A percentile compares a stretch with the other conserved stretches of the same genome.
Conservation (phyloP, 2,329 filamentous ascomycete species). For the Ophiocordyceps unilateralis region DNA sequence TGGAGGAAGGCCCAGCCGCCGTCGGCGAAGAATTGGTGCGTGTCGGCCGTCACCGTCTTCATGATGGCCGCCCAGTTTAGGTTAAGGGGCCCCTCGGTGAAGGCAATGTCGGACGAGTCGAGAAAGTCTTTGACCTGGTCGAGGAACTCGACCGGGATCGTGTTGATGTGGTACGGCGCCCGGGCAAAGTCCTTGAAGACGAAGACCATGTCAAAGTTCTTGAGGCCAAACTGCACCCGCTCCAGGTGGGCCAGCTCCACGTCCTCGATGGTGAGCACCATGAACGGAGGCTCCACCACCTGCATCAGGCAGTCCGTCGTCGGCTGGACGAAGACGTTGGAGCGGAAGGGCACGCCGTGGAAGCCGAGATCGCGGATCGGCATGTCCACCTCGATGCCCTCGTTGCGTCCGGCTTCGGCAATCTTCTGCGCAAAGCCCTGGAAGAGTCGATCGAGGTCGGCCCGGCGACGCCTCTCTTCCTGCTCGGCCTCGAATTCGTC, state of each 20-base stretch:
- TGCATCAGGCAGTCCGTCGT: conserved; percentile 96
- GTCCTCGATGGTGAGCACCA: conserved; percentile 87
- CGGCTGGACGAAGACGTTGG: conserved; percentile 88
- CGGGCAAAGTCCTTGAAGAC: conserved; percentile 95
- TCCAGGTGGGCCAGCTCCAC: conserved; percentile 94
- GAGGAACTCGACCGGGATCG: conserved; percentile 86
- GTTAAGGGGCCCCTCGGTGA: conserved; percentile 86
- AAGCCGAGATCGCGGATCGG: conserved; percentile 94
- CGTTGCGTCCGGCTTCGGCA: conserved; percentile 80
- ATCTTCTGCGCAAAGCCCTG: conserved; percentile 96
- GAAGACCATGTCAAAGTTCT: conserved; percentile 98
- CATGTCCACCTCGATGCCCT: conserved; percentile 86
- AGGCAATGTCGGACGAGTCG: conserved; percentile 88
- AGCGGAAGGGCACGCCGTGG: conserved; percentile 88
- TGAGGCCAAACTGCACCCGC: conserved; percentile 87
- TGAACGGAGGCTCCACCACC: conserved; percentile 89
- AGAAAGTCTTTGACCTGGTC: conserved; percentile 97
- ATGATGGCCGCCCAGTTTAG: conserved; percentile 98
- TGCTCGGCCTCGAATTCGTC: conserved; percentile 98
- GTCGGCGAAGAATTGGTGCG: conserved; percentile 87
- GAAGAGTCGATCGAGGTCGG: conserved; percentile 90
- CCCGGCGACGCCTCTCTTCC: conserved; percentile 78
- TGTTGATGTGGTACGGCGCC: conserved; percentile 89
- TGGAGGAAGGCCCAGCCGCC: conserved; percentile 91
- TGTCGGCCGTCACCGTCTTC: conserved; percentile 92